A percentile compares a stretch with the other conserved stretches of the same genome.
Evolutionary conservation across 345 rosid species (phyloP).

Genomic region (Cardiospermum halicacabum): DNA sequence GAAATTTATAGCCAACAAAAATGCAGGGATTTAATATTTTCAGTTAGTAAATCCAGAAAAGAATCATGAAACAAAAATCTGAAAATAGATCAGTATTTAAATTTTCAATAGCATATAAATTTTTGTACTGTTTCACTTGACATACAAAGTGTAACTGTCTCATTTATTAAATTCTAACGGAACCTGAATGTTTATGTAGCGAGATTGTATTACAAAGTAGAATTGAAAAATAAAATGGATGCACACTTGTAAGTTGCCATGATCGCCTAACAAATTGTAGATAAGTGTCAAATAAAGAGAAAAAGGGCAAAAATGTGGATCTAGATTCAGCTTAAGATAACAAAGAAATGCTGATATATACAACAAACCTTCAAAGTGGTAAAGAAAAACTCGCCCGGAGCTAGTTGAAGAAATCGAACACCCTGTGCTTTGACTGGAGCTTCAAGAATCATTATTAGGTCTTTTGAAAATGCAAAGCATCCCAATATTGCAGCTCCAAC

Average conservation of each 20-base stretch:
- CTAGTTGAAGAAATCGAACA: constrained; percentile 87
- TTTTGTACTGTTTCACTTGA: neutral
- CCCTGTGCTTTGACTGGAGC: constrained; percentile 95
- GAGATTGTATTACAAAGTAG: neutral
- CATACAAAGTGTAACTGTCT: neutral
- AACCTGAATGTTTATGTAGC: neutral
- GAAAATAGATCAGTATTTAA: neutral
- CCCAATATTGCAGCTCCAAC: constrained; percentile 92
- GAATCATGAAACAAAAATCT: neutral
- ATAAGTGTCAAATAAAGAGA: neutral
- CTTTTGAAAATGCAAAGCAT: constrained; percentile 93
- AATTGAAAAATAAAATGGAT: neutral
- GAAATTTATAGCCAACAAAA: neutral
- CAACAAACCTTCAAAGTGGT: constrained; percentile 89
- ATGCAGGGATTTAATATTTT: neutral
- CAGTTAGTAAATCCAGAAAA: neutral
- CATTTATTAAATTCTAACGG: neutral
- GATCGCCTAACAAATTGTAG: neutral
- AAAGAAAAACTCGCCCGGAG: constrained; percentile 98
- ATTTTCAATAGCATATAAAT: neutral
- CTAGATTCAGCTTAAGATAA: neutral
- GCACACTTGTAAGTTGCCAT: neutral
- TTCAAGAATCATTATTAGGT: constrained; percentile 78
- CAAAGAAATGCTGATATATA: too few species aligned
- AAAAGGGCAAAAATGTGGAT: neutral